Evolutionary conservation across 2,329 filamentous ascomycete species (phyloP), one percentile per base, ranked within the genome.

Genomic region (Emericellopsis atlantica): DNA sequence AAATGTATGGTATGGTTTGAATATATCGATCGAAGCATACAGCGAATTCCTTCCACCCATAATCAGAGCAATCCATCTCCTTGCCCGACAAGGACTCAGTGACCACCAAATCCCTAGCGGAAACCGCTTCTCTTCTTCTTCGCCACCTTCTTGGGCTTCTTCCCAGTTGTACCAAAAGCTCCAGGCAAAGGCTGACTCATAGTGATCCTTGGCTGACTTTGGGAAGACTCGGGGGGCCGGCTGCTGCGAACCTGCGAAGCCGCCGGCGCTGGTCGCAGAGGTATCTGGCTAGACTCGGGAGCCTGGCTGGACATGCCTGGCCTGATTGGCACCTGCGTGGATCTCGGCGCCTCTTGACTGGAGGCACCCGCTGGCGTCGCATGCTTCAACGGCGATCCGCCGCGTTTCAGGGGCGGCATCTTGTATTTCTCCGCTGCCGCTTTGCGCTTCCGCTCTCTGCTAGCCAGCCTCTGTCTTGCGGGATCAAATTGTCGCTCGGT

Each of bases 111-210:
- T 4, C 12, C 26, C 10, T 14, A 45, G n/a, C 44, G 40, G 42
- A 69, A 68, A 1, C 64, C 64, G 9, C 56, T 59, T 51, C 56
- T 63, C 50, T 57, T 62, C 54, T 66, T 59, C 50, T 57, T 62
- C 50, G 6, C 26, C 26, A 29, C 26, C 12, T 58, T 62, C 53
- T 65, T 67, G 14, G 47, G 44, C 50, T 67, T 70, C 45, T 54
- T 58, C 44, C 57, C 60, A 39, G 67, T 56, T 46, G 60, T 61
- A 22, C 69, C 69, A 60, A 69, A 70, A 5, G 54, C 47, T 2
- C 70, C 70, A n/a, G 58, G 44, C 12, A 65, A 50, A 9, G 65
- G 61, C 48, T 70, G 67, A 40, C 67, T 69, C 59, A 67, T 68
- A n/a, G 58, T 55, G 40, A 21, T 35, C 9, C n/a, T 3, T 21